phyloP scores from a whole-genome alignment of 2,329 filamentous ascomycete genomes.

The Trichoderma sp. region DNA sequence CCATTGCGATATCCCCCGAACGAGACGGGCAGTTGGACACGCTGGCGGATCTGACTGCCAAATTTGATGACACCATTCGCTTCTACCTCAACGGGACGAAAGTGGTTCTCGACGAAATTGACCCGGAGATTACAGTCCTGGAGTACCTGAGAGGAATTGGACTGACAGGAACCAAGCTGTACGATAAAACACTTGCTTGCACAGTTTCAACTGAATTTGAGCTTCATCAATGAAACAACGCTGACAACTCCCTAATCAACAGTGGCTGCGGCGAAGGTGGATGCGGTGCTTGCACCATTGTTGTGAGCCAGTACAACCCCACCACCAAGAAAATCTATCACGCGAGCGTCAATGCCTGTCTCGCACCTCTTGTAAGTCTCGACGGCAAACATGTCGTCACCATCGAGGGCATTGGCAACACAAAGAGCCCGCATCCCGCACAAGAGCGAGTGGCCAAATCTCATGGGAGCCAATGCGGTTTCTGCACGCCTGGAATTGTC shows the following conservation, averaged over 20 bases:
- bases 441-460: constrained; percentile 90
- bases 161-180: constrained; percentile 90
- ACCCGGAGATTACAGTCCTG: constrained; percentile 88
- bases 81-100: constrained; percentile 96
- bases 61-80: constrained; percentile 83
- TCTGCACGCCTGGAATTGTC: constrained; percentile 96
- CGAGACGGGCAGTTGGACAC: constrained; percentile 43
- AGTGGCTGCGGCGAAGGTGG: constrained; percentile 93
- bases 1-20: constrained; percentile 57
- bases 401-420: constrained; percentile 91
- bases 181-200: constrained; percentile 34
- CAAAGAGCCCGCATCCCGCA: constrained; percentile 81
- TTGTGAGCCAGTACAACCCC: constrained; percentile 90
- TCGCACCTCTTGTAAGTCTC: constrained; percentile 88
- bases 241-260: constrained; percentile 29
- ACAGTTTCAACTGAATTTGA: background rate
- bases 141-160: constrained; percentile 94
- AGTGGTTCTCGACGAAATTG: constrained; percentile 81
- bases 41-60: constrained; percentile 62
- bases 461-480: constrained; percentile 90
- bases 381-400: constrained; percentile 99
- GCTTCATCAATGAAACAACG: background rate
- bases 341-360: constrained; percentile 93
- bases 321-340: constrained; percentile 93
- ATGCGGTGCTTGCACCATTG: constrained; percentile 94